phyloP scores from a whole-genome alignment of 2,329 filamentous ascomycete species.

The Xylaria digitata region DNA sequence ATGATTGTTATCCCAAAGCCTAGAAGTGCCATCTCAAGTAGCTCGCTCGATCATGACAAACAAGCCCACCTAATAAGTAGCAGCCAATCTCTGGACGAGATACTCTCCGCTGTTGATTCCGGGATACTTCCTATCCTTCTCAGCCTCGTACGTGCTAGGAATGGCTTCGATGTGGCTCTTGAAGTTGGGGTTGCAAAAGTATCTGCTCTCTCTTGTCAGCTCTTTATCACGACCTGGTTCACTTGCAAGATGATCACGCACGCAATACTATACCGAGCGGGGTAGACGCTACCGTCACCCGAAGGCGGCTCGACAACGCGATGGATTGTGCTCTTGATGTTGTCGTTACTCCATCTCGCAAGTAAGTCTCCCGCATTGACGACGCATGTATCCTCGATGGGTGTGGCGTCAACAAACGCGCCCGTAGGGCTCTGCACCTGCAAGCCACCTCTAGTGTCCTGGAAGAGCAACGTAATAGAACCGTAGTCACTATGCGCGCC shows the following conservation, averaged over 20 bases:
- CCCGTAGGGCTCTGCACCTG: constrained; percentile 71
- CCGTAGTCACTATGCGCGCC: constrained; percentile 80
- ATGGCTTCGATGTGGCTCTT: constrained; percentile 81
- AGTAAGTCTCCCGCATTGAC: constrained; percentile 91
- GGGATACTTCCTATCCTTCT: constrained; percentile 80
- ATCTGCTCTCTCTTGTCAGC: constrained; percentile 55
- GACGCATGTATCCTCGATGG: constrained; percentile 83
- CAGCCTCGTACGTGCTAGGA: constrained; percentile 75
- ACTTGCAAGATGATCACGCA: constrained; percentile 56
- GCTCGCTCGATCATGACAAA: neutral
- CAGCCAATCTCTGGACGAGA: constrained; percentile 78
- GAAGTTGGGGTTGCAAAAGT: constrained; percentile 91
- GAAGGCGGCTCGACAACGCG: constrained; percentile 87
- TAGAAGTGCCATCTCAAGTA: neutral
- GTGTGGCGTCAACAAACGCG: constrained; percentile 83
- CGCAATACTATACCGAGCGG: constrained; percentile 85
- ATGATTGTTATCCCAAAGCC: neutral
- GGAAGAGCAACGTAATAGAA: constrained; percentile 71
- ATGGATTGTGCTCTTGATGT: constrained; percentile 89
- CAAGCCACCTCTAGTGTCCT: constrained; percentile 58
- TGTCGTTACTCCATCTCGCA: constrained; percentile 89
- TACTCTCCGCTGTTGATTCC: constrained; percentile 85
- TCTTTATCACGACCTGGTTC: constrained; percentile 15
- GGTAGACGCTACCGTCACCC: constrained; percentile 68
- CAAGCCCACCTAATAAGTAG: constrained; percentile 69